Base-by-base conservation (phyloP, 2,329 filamentous ascomycete species). In the Arthrobotrys sinensis region DNA sequence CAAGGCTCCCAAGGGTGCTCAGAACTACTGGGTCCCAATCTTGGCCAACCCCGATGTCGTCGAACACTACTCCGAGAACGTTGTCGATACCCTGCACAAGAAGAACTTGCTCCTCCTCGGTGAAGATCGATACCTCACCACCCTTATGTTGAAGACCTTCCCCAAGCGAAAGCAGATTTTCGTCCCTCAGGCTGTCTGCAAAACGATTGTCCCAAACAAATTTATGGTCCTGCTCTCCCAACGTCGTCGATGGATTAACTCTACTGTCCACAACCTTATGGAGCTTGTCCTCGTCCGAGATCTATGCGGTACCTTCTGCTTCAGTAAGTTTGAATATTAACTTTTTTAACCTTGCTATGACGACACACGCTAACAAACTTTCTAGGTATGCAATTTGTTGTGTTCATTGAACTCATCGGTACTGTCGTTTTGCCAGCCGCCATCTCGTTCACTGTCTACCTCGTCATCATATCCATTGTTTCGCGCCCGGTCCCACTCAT, bases 1-100 rank as follows among this genome's bases (percentile, higher is more conserved):
- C 89, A 99, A 99, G 86, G 93, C 96, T 34, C 96, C 96, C 78
- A 99, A 99, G 86, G 96, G 96, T 80, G 95, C 92, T 28, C 94
- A 98, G 84, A 98, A 99, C 87, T 99, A 98, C 86, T 99, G 96
- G 96, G 96, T 99, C 24, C 96, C 96, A 6, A 98, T 99, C 82
- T 89, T 99, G 80, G 96, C 96, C 81, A 99, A 99, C 84, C 96
- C 96, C 1, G 96, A 99, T 83, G 93, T 99, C 50, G 96, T 99
- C 55, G 96, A 99, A 86, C 96, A 99, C 85, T 99, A 99, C 85
- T 98, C 96, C 0, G 96, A 99, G 85, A 99, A 99, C 82, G 94
- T 99, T 67, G 96, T 99, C 48, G 96, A 99, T 84, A 99, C 96
- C 16, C 87, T 99, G 81, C 96, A 99, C 88, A 96, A 96, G 88